phyloP scores from a whole-genome alignment of 169 alveolate species.

The Plasmodium berghei region DNA sequence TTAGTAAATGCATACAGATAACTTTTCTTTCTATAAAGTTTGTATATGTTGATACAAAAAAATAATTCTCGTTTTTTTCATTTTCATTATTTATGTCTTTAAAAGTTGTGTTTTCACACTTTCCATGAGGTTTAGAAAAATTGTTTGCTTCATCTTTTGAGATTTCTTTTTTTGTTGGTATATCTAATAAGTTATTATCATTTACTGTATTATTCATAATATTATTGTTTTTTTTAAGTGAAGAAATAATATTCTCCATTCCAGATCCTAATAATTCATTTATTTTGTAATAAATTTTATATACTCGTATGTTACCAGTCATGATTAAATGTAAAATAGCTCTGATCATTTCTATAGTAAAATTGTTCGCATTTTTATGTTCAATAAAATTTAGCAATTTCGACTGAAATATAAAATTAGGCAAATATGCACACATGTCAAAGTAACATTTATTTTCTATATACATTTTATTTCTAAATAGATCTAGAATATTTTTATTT shows the following conservation, averaged over 20 bases:
- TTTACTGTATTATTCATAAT: not conserved
- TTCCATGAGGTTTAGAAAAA: not conserved
- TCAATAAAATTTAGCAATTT: conserved; percentile 7
- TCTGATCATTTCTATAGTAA: conserved; percentile 27
- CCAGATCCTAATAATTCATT: not conserved
- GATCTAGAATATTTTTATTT: conserved; percentile 24
- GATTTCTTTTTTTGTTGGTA: not conserved
- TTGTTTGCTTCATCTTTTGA: not conserved
- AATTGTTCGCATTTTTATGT: conserved; percentile 12
- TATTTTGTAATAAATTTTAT: conserved; percentile 6
- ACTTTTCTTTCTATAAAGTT: conserved; percentile 64
- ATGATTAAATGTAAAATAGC: conserved; percentile 24
- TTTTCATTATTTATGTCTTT: not conserved
- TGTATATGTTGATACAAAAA: conserved; percentile 65
- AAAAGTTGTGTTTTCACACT: not conserved
- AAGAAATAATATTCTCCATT: not conserved
- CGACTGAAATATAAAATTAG: not conserved
- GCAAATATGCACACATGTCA: conserved; percentile 36
- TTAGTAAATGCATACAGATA: conserved; percentile 60
- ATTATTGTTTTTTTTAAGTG: not conserved
- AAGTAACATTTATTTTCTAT: conserved; percentile 45
- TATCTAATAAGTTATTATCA: not conserved
- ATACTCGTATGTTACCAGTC: conserved; percentile 34
- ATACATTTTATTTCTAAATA: conserved; percentile 33
- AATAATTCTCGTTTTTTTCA: conserved; percentile 16